Percentiles rank a stretch among this genome's conserved stretches.
Conservation (phyloP, 1,139 yeast genomes). For the Debaryomyces udenii region DNA sequence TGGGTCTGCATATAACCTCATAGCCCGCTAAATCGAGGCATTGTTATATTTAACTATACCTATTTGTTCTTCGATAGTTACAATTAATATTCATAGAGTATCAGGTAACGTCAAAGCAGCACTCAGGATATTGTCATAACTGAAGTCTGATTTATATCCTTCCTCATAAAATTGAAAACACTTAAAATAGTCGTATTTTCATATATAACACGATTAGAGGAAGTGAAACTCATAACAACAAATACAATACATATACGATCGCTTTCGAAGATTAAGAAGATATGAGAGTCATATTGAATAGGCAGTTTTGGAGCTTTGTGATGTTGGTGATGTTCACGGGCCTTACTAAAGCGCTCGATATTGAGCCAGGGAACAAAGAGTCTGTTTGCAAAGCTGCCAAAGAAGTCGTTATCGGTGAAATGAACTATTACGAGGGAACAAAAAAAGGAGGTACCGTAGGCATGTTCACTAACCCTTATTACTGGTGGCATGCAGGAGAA, state of each 20-base stretch:
- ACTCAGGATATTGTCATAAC: no score
- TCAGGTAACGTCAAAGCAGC: no score
- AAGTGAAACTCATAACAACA: no score
- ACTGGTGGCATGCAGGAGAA: slow-evolving; percentile 77
- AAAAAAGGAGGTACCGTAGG: slow-evolving; percentile 61
- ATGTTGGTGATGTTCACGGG: neutral
- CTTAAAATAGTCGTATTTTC: no score
- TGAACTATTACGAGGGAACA: slow-evolving; percentile 61
- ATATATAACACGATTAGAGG: no score
- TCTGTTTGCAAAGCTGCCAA: slow-evolving; percentile 57
- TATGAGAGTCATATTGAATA: slow-evolving; percentile 2
- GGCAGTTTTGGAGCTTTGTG: neutral
- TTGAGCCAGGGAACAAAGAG: slow-evolving; percentile 19
- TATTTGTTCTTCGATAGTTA: neutral
- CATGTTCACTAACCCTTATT: slow-evolving; percentile 60
- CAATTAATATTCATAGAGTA: no score
- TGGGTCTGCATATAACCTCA: slow-evolving; percentile 2
- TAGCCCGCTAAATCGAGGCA: slow-evolving; percentile 7
- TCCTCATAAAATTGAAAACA: no score
- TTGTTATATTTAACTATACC: slow-evolving; percentile 3
- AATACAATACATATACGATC: neutral
- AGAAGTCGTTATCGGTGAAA: slow-evolving; percentile 49
- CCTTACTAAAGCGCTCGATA: slow-evolving; percentile 20
- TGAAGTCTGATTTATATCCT: no score
- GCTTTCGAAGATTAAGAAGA: neutral